Conservation (phyloP, 441 rosid genomes). For the Raphanus hybrid region DNA sequence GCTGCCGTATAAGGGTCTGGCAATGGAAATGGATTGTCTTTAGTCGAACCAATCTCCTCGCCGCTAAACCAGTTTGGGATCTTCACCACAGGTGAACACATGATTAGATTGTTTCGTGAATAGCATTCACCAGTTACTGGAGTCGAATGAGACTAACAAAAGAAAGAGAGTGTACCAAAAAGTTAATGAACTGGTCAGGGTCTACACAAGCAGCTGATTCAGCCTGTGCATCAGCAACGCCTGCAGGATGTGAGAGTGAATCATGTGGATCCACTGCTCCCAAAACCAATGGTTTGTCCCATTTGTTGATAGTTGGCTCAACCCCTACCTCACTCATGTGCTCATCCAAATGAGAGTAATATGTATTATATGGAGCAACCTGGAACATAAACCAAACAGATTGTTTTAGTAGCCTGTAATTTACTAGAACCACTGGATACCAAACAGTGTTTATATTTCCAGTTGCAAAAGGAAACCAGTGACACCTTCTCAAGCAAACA, state of each 20-base stretch:
- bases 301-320: constrained; percentile 76
- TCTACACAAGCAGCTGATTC: constrained; percentile 84
- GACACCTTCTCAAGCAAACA: constrained; percentile 10
- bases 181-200: constrained; percentile 90
- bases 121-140: constrained; percentile 14
- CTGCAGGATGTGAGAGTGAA: constrained; percentile 96
- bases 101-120: neutral
- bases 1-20: constrained; percentile 73
- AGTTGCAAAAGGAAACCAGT: constrained; percentile 9
- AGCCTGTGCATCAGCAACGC: constrained; percentile 92
- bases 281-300: constrained; percentile 90
- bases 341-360: constrained; percentile 87
- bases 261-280: constrained; percentile 98
- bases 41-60: constrained; percentile 55
- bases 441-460: neutral
- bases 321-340: constrained; percentile 91
- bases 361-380: constrained; percentile 97
- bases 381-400: constrained; percentile 41
- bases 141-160: neutral
- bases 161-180: constrained; percentile 61
- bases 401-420: neutral
- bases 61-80: too few relatives aligned
- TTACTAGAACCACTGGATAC: constrained; percentile 7
- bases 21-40: constrained; percentile 84
- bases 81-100: too few relatives aligned